Conservation (phyloP, 495 filamentous ascomycete genomes). For the Aspergillus sparsus region DNA sequence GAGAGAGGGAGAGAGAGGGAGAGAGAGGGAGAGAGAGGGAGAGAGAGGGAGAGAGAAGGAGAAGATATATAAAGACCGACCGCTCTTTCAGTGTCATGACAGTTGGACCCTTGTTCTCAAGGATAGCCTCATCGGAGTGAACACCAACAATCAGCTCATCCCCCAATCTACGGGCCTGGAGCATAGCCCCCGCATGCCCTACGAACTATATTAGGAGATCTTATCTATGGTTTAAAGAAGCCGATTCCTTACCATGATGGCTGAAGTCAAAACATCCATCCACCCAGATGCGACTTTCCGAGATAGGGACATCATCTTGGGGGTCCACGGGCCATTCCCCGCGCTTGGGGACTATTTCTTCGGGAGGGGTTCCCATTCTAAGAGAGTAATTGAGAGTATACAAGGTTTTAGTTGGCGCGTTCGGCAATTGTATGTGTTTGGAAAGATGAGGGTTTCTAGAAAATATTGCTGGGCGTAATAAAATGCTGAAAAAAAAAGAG, state of each 20-base stretch:
- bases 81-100: slow-evolving; percentile 94
- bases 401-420: not conserved
- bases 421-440: slow-evolving; percentile 1
- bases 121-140: slow-evolving; percentile 91
- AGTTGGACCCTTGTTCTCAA: slow-evolving; percentile 95
- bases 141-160: slow-evolving; percentile 86
- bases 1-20: not conserved
- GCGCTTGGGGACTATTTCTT: slow-evolving; percentile 41
- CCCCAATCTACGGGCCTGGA: slow-evolving; percentile 86
- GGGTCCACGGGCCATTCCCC: slow-evolving; percentile 69
- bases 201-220: slow-evolving; percentile 21
- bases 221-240: not conserved
- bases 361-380: slow-evolving; percentile 29
- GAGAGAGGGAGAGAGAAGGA: not conserved
- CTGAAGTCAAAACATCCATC: slow-evolving; percentile 99
- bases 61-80: slow-evolving; percentile 39
- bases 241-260: slow-evolving; percentile 72
- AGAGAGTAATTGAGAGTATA: not conserved
- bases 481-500: too few species aligned
- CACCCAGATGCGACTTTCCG: slow-evolving; percentile 85
- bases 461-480: too few species aligned
- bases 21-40: not conserved
- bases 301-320: slow-evolving; percentile 59
- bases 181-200: slow-evolving; percentile 96
- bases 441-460: too few species aligned